These are phyloP conservation scores for Mycosarcoma mackinlayi DNA, from an alignment of 1,284 basidiomycete species.

Conservation along the genomic window DNA sequence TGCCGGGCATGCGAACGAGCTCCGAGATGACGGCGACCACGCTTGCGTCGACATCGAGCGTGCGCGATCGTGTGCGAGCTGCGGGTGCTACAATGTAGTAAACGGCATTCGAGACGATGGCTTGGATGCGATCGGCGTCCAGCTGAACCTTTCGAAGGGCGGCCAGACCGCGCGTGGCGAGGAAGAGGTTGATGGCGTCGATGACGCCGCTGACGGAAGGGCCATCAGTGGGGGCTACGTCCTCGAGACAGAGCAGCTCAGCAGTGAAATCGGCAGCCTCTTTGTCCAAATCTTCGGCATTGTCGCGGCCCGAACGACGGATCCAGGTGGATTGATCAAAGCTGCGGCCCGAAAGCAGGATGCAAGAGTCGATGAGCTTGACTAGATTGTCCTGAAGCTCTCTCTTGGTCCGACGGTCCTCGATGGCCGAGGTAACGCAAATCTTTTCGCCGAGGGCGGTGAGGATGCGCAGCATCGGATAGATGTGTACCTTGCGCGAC, in stretches of 20 bases:
- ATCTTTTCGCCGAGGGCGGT: conserved; percentile 84
- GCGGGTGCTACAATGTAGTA: conserved; percentile 87
- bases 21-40: conserved; percentile 76
- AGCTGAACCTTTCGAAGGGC: conserved; percentile 82
- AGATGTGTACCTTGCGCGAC: conserved; percentile 72
- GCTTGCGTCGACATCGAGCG: conserved; percentile 69
- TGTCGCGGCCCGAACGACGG: conserved; percentile 76
- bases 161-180: conserved; percentile 79
- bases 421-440: conserved; percentile 82
- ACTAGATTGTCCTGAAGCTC: conserved; percentile 91
- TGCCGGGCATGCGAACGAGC: conserved; percentile 81
- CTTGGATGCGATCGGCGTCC: conserved; percentile 84
- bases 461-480: conserved; percentile 82
- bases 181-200: conserved; percentile 76
- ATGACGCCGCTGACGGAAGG: conserved; percentile 6
- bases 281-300: conserved; percentile 54
- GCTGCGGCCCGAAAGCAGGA: conserved; percentile 79
- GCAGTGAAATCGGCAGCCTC: conserved; percentile 36
- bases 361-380: conserved; percentile 84
- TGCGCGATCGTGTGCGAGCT: conserved; percentile 73
- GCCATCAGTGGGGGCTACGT: not conserved
- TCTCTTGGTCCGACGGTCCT: conserved; percentile 86
- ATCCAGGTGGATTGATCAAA: conserved; percentile 84
- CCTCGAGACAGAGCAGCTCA: conserved; percentile 12
- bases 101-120: conserved; percentile 82